phyloP scores from a whole-genome alignment of 176 grass and related monocot genomes.

The Otatea glauca region DNA sequence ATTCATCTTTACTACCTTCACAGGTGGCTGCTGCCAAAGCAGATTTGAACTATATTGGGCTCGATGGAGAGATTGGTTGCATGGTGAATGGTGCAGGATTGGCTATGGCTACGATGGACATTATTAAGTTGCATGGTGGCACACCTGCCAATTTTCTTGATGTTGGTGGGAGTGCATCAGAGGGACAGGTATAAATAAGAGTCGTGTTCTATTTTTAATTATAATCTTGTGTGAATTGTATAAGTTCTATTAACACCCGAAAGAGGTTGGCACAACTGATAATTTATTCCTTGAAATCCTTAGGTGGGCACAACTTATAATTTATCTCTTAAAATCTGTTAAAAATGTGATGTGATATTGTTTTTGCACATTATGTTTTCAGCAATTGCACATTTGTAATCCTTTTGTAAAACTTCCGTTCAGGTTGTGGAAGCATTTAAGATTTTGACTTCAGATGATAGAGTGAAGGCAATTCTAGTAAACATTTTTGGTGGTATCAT shows the following conservation, averaged over 20 bases:
- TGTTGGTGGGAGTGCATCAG: slow-evolving; percentile 97
- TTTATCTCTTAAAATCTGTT: slow-evolving; percentile 20
- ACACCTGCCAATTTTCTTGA: slow-evolving; percentile 99
- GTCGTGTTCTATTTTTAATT: slow-evolving; percentile 2
- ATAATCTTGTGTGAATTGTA: slow-evolving; percentile 9
- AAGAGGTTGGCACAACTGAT: slow-evolving; percentile 11
- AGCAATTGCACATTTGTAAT: slow-evolving; percentile 17
- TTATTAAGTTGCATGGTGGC: slow-evolving; percentile 98
- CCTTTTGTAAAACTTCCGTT: slow-evolving; percentile 37
- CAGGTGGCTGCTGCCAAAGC: slow-evolving; percentile 95
- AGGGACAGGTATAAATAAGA: slow-evolving; percentile 74
- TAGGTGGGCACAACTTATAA: not conserved
- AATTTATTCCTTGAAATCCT: slow-evolving; percentile 18
- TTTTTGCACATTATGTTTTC: slow-evolving; percentile 6
- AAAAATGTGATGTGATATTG: not conserved
- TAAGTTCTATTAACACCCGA: slow-evolving; percentile 14
- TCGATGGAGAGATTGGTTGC: slow-evolving; percentile 99
- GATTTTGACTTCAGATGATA: slow-evolving; percentile 96
- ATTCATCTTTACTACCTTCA: slow-evolving; percentile 32
- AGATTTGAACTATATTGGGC: slow-evolving; percentile 98
- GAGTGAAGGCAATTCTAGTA: slow-evolving; percentile 99
- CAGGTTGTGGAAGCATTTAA: slow-evolving; percentile 99
- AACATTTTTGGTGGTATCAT: slow-evolving; percentile 99
- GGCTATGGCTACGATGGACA: slow-evolving; percentile 99
- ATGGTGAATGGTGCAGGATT: slow-evolving; percentile 99